Percentiles rank a stretch among this genome's conserved stretches.
Evolutionary conservation across 768 basidiomycete species (phyloP).

Genomic region (Scleroderma citrinum): DNA sequence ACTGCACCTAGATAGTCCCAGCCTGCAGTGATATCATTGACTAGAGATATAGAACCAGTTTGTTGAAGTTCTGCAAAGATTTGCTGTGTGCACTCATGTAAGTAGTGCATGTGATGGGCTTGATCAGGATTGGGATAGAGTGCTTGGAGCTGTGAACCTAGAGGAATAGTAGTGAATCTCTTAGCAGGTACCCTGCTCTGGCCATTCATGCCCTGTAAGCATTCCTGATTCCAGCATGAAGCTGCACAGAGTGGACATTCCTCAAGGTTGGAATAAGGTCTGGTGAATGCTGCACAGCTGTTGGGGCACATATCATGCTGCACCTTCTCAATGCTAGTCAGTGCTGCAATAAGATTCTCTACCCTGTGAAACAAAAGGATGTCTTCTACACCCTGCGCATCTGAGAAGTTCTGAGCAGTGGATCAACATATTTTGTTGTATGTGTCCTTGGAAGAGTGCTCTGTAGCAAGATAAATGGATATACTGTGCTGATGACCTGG

Average conservation of each 20-base stretch:
- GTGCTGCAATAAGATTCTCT: too few species aligned
- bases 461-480: too few species aligned
- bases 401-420: too few species aligned
- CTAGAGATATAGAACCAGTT: not conserved
- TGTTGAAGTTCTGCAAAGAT: not conserved
- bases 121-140: not conserved
- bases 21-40: not conserved
- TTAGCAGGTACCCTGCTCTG: not conserved
- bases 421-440: too few species aligned
- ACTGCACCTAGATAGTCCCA: not conserved
- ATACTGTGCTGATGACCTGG: too few species aligned
- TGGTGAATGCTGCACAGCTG: not conserved
- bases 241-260: not conserved
- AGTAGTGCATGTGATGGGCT: not conserved
- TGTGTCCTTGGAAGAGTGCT: too few species aligned
- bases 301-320: not conserved
- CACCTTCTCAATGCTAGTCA: too few species aligned
- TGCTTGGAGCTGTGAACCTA: not conserved
- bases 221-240: not conserved
- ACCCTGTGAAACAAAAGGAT: too few species aligned
- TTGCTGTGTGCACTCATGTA: not conserved
- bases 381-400: too few species aligned
- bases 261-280: not conserved
- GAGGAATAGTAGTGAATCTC: not conserved
- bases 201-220: too few species aligned